Conservation (phyloP, 2,329 filamentous ascomycete species). For the Aspergillus uvarum region DNA sequence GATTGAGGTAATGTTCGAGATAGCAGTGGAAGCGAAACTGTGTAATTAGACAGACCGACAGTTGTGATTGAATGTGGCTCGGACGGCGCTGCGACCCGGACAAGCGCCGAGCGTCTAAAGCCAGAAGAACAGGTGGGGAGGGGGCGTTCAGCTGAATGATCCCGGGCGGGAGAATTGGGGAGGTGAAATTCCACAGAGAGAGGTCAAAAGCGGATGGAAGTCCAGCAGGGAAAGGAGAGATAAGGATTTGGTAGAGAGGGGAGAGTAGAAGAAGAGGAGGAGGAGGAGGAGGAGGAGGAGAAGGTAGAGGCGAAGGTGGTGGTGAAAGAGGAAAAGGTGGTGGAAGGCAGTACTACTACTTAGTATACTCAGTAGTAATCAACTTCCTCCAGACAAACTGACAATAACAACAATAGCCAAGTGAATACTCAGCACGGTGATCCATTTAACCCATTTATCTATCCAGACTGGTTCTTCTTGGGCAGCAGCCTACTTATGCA, state of each 20-base stretch:
- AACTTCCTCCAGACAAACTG: too few species aligned
- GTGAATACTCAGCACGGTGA: too few species aligned
- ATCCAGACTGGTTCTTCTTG: background rate
- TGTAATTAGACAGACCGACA: background rate
- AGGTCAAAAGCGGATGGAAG: background rate
- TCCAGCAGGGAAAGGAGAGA: too few species aligned
- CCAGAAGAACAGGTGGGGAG: conserved; percentile 15
- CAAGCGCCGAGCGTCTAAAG: conserved; percentile 6
- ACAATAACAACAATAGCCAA: too few species aligned
- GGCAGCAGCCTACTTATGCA: background rate
- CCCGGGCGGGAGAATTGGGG: background rate
- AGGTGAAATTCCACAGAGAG: too few species aligned
- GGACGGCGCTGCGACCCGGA: conserved; percentile 1
- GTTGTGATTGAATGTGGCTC: background rate
- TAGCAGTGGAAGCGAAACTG: background rate
- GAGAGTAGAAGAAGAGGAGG: background rate
- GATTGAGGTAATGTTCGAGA: background rate
- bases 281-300: too few species aligned
- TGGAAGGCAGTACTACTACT: background rate
- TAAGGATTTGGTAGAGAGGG: background rate
- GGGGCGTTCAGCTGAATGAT: conserved; percentile 12
- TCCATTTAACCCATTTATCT: background rate
- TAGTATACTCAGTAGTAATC: too few species aligned
- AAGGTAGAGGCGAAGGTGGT: background rate
- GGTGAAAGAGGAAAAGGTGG: background rate